Base-by-base conservation (phyloP, 805 yeast species). In the Candida coquimbonensis region DNA sequence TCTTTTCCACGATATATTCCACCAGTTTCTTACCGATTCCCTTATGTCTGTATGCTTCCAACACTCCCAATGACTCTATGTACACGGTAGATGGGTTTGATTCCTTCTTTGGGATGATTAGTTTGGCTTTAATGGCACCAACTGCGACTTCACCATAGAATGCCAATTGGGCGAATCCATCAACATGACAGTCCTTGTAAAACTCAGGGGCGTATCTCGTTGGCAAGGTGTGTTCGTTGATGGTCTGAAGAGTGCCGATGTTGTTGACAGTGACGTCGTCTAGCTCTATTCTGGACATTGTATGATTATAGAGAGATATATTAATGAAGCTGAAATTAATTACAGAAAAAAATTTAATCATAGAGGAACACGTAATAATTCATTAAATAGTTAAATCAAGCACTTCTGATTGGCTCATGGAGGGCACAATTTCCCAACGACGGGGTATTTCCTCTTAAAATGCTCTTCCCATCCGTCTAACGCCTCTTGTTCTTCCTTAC, bases 401-500 rank as follows among this genome's bases (percentile, higher is more conserved):
- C 24, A 21, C 24, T 21, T 29, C 7, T 11, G 31, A 29, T 9
- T 11, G 7, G 7, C 13, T 29, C 31, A 32, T 39, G 32, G 5
- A 14, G 74, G 65, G 9, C 78, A 75, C 40, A 89, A 70, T 31
- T 76, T 73, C 2, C 99, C 99, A 36, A 89, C 85, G 21, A 78
- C 70, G 2, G 85, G 80, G 60, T 93, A 93, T 69, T 93, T 93
- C 54, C 76, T 77, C 43, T 73, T 80, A 60, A 93, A 91, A 64
- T 83, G 88, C 36, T 74, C 78, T 51, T 78, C 87, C 99, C 99
- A 93, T 39, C 83, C 85, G 51, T 84, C 77, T 54, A 95, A 69
- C 5, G 91, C 74, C 46, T 78, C 83, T 37, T 53, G 52, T 54
- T 93, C 96, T 9, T 72, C 73, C 7, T 66, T 68, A 0, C 71